Conservation (phyloP, 352 stramenopile genomes). For the Phytophthora tentaculata region DNA sequence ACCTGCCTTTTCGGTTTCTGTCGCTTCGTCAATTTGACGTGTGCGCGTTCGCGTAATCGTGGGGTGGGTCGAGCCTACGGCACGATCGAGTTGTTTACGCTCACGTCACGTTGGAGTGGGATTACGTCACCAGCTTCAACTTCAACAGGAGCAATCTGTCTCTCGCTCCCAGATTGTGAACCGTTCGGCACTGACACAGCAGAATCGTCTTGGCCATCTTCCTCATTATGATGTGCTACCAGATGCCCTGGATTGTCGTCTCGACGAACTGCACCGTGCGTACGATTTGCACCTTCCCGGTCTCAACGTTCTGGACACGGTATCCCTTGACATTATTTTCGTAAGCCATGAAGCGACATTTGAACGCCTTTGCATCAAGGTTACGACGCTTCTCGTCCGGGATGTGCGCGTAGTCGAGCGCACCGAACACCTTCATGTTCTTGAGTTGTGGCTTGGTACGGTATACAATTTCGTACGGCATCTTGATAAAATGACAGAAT, state of each 20-base stretch:
- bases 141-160: neutral
- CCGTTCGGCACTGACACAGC: neutral
- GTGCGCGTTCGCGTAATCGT: slow-evolving; percentile 6
- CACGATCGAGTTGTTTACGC: neutral
- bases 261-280: neutral
- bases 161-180: neutral
- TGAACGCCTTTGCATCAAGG: no score
- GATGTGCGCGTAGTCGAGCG: no score
- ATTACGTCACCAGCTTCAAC: slow-evolving; percentile 3
- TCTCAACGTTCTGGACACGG: no score
- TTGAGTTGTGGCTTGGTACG: neutral
- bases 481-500: neutral
- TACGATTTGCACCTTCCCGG: no score
- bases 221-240: neutral
- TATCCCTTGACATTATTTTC: no score
- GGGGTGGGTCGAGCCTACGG: neutral
- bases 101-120: slow-evolving; percentile 8
- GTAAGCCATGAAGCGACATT: no score
- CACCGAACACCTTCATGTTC: no score
- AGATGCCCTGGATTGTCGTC: neutral
- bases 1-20: slow-evolving; percentile 9
- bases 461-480: neutral
- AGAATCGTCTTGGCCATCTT: neutral
- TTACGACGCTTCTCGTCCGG: no score
- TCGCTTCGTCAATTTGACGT: slow-evolving; percentile 10